Percentiles rank a stretch among this genome's conserved stretches.
Evolutionary conservation across 1,284 basidiomycete genomes (phyloP).

Genomic region (Erythrobasidium hasegawianum): DNA sequence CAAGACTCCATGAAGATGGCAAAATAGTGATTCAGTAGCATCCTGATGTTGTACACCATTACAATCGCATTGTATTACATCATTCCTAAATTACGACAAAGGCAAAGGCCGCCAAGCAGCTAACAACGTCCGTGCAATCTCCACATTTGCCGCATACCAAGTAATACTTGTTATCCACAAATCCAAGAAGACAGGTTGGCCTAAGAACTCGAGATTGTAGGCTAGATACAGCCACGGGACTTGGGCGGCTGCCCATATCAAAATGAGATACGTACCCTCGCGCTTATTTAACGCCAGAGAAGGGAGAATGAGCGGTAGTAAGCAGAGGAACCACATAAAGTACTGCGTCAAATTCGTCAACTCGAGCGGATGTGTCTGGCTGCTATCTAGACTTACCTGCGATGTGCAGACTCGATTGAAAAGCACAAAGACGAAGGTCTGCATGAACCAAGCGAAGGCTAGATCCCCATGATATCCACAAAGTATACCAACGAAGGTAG

Average conservation of each 20-base stretch:
- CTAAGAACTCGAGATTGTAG: slow-evolving; percentile 80
- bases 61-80: no score
- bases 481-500: slow-evolving; percentile 63
- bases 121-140: slow-evolving; percentile 58
- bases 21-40: no score
- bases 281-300: slow-evolving; percentile 57
- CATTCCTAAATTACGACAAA: no score
- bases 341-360: no score
- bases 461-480: slow-evolving; percentile 59
- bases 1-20: no score
- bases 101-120: slow-evolving; percentile 36
- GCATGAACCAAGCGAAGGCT: slow-evolving; percentile 81
- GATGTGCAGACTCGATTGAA: slow-evolving; percentile 99
- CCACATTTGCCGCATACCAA: slow-evolving; percentile 69
- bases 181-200: slow-evolving; percentile 63
- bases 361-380: no score
- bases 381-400: no score
- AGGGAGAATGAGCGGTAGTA: slow-evolving; percentile 78
- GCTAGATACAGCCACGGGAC: slow-evolving; percentile 77
- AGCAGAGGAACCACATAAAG: slow-evolving; percentile 93
- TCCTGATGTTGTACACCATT: no score
- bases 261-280: slow-evolving; percentile 54
- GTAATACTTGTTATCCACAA: slow-evolving; percentile 73
- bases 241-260: slow-evolving; percentile 70
- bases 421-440: slow-evolving; percentile 83